A percentile compares a stretch with the other conserved stretches of the same genome.
Evolutionary conservation across 306 rosid genomes (phyloP).

Genomic region (Oemleria cerasiformis): DNA sequence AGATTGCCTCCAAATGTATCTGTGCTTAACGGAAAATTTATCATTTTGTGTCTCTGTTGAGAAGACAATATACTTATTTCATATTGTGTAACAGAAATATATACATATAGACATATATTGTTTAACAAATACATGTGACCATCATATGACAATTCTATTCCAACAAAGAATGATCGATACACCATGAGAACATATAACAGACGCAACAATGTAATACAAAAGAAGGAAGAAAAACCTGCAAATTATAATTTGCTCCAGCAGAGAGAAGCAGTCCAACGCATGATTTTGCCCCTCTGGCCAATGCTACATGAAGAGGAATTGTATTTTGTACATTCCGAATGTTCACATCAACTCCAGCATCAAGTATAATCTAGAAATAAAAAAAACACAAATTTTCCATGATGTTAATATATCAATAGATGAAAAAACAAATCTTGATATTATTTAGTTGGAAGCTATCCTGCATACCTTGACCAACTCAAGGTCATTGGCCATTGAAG

Average conservation of each 20-base stretch:
- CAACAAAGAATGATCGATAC: neutral
- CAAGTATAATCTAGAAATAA: slow-evolving; percentile 67
- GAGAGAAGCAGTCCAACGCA: slow-evolving; percentile 86
- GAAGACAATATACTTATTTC: neutral
- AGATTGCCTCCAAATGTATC: neutral
- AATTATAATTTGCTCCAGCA: slow-evolving; percentile 84
- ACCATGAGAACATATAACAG: slow-evolving; percentile 7
- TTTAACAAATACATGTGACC: neutral
- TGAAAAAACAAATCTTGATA: slow-evolving; percentile 5
- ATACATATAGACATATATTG: too few relatives aligned
- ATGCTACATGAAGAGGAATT: slow-evolving; percentile 91
- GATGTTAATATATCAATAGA: neutral
- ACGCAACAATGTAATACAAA: slow-evolving; percentile 9
- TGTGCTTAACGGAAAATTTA: too few relatives aligned
- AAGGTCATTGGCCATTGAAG: slow-evolving; percentile 85
- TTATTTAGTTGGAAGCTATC: slow-evolving; percentile 17
- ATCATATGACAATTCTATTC: neutral
- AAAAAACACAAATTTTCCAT: neutral
- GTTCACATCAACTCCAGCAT: slow-evolving; percentile 91
- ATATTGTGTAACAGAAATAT: neutral
- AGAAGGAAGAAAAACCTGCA: slow-evolving; percentile 61
- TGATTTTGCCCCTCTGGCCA: slow-evolving; percentile 97
- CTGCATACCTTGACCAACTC: slow-evolving; percentile 76
- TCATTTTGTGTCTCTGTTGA: neutral
- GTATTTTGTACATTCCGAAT: slow-evolving; percentile 85